Evolutionary conservation across 2,329 filamentous ascomycete genomes (phyloP), one percentile per base, ranked within the genome.

Genomic region (Cordyceps javanica): DNA sequence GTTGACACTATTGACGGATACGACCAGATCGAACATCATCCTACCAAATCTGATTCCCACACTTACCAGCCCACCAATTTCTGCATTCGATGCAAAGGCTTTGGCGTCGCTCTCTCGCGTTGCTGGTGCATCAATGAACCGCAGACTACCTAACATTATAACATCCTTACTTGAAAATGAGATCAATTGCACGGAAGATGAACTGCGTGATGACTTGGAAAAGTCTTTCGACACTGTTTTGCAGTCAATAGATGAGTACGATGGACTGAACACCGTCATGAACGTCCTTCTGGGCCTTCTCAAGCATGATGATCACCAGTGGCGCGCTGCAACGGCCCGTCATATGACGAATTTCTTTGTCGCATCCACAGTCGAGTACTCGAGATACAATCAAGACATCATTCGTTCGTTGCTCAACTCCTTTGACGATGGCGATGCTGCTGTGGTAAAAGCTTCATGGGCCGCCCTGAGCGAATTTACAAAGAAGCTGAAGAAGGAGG

Each of bases 141-240:
- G 94, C 66, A 87, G 91, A 64, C 75, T 99, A 59, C 91, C 93
- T 16, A 89, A 84, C 61, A 96, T 99, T 62, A 83, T 99, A 72
- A 97, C 96, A 70, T 87, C 91, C 2, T 82, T 99, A 46, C 91
- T 97, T 87, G 92, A 97, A 70, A 95, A 91, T 64, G 90, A 96
- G 52, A 85, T 97, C 60, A 80, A 82, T 57, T 85, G 83, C 69
- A 85, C 86, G 62, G 90, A 97, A 58, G 87, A 89, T n/a, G 74
- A 76, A 8, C 83, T 96, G 36, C 83, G 80, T 26, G 73, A 73
- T 42, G 92, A 97, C 61, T 80, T 99, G 11, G 84, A 89, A 64
- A 76, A 77, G 51, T 89, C 94, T 0, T 94, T 99, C 66, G 90
- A 97, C 69, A 90, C 89, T 0, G 90, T 99, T 6, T 81, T 99